Percentiles rank a stretch among this genome's conserved stretches.
Conservation (phyloP, 2,329 filamentous ascomycete genomes). For the Botryotinia convoluta region DNA sequence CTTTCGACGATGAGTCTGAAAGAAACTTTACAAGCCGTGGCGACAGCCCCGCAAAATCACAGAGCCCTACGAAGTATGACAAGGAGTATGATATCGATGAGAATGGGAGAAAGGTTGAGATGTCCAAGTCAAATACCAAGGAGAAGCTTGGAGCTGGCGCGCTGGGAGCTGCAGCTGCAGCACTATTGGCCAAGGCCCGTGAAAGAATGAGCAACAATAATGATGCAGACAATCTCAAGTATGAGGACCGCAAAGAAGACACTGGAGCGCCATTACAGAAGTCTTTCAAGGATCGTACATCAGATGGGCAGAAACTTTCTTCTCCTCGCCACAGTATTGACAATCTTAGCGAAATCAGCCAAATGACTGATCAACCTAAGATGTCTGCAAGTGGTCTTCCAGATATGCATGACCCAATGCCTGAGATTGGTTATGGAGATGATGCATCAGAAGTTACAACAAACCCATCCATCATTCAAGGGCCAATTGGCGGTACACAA, state of each 20-base stretch:
- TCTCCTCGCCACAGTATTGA: slow-evolving; percentile 59
- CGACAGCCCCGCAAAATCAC: slow-evolving; percentile 46
- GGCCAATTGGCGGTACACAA: slow-evolving; percentile 54
- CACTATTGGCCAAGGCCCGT: slow-evolving; percentile 30
- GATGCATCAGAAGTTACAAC: slow-evolving; percentile 68
- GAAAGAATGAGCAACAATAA: slow-evolving; percentile 28
- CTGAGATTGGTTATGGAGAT: slow-evolving; percentile 68
- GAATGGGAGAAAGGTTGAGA: slow-evolving; percentile 36
- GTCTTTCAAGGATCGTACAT: slow-evolving; percentile 64
- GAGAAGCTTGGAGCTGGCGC: slow-evolving; percentile 32
- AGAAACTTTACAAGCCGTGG: slow-evolving; percentile 37
- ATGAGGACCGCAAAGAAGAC: slow-evolving; percentile 32
- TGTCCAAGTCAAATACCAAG: slow-evolving; percentile 34
- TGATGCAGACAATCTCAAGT: slow-evolving; percentile 33
- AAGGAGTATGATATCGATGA: slow-evolving; percentile 39
- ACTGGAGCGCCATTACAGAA: slow-evolving; percentile 56
- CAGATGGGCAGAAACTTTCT: slow-evolving; percentile 51
- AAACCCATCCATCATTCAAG: slow-evolving; percentile 80
- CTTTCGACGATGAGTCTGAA: slow-evolving; percentile 39
- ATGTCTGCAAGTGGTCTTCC: slow-evolving; percentile 71
- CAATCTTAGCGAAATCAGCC: slow-evolving; percentile 47
- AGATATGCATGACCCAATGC: slow-evolving; percentile 66
- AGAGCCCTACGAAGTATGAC: slow-evolving; percentile 33
- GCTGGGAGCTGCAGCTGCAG: slow-evolving; percentile 30
- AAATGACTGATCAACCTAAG: slow-evolving; percentile 45